These are phyloP conservation scores for Vitis rupestris DNA, from an alignment of 164 flowering plant species.

Conservation along the genomic window DNA sequence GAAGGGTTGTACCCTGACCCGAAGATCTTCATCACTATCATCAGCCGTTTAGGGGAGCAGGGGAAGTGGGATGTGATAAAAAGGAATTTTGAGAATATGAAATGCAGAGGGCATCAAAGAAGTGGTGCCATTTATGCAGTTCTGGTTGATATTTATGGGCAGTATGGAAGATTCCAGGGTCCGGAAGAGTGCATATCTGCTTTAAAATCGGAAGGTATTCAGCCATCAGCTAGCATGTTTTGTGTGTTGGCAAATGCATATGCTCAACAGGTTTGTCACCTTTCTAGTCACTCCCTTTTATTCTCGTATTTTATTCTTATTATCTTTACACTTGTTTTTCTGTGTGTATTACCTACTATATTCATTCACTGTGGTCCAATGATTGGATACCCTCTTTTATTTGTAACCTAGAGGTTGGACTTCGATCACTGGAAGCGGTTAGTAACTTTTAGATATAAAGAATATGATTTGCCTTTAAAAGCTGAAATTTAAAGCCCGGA, in stretches of 20 bases:
- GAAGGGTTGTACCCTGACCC: slow-evolving; percentile 86
- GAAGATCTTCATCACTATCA: slow-evolving; percentile 63
- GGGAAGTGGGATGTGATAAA: slow-evolving; percentile 76
- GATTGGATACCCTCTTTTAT: no score
- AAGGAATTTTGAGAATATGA: slow-evolving; percentile 62
- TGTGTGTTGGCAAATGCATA: slow-evolving; percentile 80
- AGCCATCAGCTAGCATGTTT: slow-evolving; percentile 48
- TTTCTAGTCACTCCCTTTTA: neutral
- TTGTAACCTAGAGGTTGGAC: no score
- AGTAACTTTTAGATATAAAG: no score
- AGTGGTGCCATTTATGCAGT: slow-evolving; percentile 64
- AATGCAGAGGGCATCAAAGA: slow-evolving; percentile 41
- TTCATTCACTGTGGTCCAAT: no score
- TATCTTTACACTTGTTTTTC: neutral
- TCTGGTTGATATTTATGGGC: slow-evolving; percentile 83
- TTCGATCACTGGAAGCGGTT: no score
- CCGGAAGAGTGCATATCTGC: slow-evolving; percentile 61
- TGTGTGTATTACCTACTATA: neutral
- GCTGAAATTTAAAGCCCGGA: no score
- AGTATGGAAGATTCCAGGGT: slow-evolving; percentile 67
- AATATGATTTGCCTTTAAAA: no score
- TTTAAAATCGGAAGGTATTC: slow-evolving; percentile 58
- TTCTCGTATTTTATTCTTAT: neutral
- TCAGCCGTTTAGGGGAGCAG: slow-evolving; percentile 69
- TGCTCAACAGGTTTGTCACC: slow-evolving; percentile 67